phyloP scores from a whole-genome alignment of 2,329 filamentous ascomycete genomes.

The Cercospora citrullina region DNA sequence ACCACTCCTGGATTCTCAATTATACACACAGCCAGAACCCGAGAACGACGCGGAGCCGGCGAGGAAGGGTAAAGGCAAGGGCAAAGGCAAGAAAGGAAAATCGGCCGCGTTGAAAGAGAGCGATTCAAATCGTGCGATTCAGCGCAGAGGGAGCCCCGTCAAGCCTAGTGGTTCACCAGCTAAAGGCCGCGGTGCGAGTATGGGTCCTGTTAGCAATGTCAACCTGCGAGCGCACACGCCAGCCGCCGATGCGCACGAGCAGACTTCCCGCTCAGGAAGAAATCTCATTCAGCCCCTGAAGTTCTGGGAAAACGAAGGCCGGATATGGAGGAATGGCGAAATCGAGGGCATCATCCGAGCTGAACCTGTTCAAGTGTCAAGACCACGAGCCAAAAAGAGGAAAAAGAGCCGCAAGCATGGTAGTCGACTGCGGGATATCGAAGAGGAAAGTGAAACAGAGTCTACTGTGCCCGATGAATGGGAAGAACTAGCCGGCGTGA shows the following conservation, averaged over 20 bases:
- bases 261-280: slow-evolving; percentile 74
- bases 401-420: slow-evolving; percentile 40
- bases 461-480: slow-evolving; percentile 63
- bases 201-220: slow-evolving; percentile 40
- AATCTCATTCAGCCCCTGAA: slow-evolving; percentile 75
- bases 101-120: slow-evolving; percentile 25
- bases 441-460: slow-evolving; percentile 52
- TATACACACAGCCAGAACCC: slow-evolving; percentile 22
- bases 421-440: slow-evolving; percentile 37
- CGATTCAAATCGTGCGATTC: slow-evolving; percentile 29
- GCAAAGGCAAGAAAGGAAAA: slow-evolving; percentile 24
- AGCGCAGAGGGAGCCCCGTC: slow-evolving; percentile 24
- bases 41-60: slow-evolving; percentile 15
- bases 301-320: slow-evolving; percentile 83
- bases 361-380: slow-evolving; percentile 56
- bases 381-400: slow-evolving; percentile 29
- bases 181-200: slow-evolving; percentile 28
- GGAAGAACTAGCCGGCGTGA: slow-evolving; percentile 66
- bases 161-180: slow-evolving; percentile 27
- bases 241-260: slow-evolving; percentile 53
- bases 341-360: slow-evolving; percentile 78
- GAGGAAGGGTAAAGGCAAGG: slow-evolving; percentile 20
- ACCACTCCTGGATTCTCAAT: slow-evolving; percentile 19
- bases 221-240: slow-evolving; percentile 43
- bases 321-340: slow-evolving; percentile 66